Base-by-base conservation (phyloP, 495 filamentous ascomycete species). In the Massariosphaeria phaeospora region DNA sequence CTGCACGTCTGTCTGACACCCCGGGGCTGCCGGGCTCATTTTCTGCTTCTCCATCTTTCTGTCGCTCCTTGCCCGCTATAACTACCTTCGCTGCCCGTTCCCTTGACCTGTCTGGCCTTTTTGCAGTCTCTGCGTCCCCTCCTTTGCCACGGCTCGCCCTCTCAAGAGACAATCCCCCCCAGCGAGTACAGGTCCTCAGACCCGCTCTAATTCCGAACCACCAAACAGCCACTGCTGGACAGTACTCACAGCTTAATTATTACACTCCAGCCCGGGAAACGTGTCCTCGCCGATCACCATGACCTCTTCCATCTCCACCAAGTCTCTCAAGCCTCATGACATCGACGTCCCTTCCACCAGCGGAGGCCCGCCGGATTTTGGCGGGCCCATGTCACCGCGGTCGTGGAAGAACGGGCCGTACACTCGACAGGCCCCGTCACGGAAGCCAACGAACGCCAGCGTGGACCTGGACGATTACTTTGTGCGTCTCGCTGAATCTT, bases 401-500 rank as follows among this genome's bases (percentile, higher is more conserved):
- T 58, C 60, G 39, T 63, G 60, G 60, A 39, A 29, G 11, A n/a
- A 41, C 21, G 39, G 20, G 20, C 13, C 27, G 8, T 40, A 11
- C 21, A 61, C 38, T 10, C 33, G 33, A 9, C 49, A 25, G 10
- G 27, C 43, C 4, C 21, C 39, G 17, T 30, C 33, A 11, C 51
- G 34, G 41, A 56, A 30, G 45, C 13, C 12, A 2, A 51, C 55
- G 7, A 38, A 11, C 8, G 27, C n/a, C 20, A 59, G 44, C 26
- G 26, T 61, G 11, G 57, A 61, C 31, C n/a, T 59, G 11, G 61
- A 59, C 6, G 57, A 64, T 46, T 64, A 64, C 57, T 64, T 60
- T 41, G 61, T 63, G 35, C 18, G 1, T 4, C 0, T 41, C 17
- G 6, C 11, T 6, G 21, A 1, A 43, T 11, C 5, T 40, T 41